A percentile compares a stretch with the other conserved stretches of the same genome.
Evolutionary conservation across 495 filamentous ascomycete species (phyloP).

Genomic region (Lophiostoma macrostomum): DNA sequence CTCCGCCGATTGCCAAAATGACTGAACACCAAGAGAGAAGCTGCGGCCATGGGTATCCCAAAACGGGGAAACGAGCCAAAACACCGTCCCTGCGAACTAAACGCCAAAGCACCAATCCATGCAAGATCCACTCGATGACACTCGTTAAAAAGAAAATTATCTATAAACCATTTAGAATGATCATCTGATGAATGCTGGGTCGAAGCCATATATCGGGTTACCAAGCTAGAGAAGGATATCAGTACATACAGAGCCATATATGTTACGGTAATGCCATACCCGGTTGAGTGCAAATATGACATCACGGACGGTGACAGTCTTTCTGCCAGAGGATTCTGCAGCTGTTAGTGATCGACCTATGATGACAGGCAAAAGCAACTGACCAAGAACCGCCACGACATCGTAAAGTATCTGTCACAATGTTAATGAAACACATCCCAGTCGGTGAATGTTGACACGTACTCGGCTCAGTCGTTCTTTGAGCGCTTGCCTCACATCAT

Average conservation of each 20-base stretch:
- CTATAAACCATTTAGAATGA: too few relatives aligned
- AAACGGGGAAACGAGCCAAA: too few relatives aligned
- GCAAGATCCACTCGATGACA: too few relatives aligned
- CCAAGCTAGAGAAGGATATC: constrained; percentile 2
- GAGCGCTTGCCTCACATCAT: constrained; percentile 58
- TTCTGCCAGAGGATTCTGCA: constrained; percentile 21
- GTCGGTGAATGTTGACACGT: background rate
- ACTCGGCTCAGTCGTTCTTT: constrained; percentile 41
- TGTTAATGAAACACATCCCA: background rate
- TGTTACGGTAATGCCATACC: constrained; percentile 9
- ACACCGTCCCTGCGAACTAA: too few relatives aligned
- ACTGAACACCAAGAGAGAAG: too few relatives aligned
- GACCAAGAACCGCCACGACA: constrained; percentile 19
- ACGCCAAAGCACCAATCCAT: too few relatives aligned
- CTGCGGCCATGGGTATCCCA: too few relatives aligned
- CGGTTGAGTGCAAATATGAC: constrained; percentile 25
- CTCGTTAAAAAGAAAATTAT: too few relatives aligned
- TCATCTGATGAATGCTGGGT: background rate
- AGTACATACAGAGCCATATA: background rate
- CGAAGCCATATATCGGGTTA: constrained; percentile 11
- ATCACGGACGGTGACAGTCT: constrained; percentile 20
- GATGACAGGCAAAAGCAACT: background rate
- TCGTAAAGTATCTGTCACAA: constrained; percentile 19
- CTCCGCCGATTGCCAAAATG: too few relatives aligned
- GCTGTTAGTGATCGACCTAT: constrained; percentile 3